phyloP scores from a whole-genome alignment of 1,284 basidiomycete species.

The Microbotryomycetes sp. region DNA sequence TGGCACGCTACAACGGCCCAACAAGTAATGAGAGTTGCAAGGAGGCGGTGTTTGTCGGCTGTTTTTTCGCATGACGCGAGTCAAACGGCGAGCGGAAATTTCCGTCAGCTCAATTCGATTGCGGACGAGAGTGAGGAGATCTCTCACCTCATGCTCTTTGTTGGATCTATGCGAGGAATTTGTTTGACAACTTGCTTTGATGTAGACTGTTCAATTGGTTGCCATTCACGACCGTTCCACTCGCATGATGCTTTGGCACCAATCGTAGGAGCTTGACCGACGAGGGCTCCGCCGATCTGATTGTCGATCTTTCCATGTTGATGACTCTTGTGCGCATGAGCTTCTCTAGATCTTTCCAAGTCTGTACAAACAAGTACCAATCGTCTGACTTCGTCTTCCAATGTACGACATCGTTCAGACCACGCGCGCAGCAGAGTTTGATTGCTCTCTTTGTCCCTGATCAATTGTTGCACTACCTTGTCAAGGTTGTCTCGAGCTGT shows the following conservation, averaged over 20 bases:
- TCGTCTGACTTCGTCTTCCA: neutral
- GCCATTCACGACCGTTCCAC: neutral
- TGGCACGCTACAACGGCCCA: neutral
- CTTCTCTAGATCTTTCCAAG: neutral
- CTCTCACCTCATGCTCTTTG: neutral
- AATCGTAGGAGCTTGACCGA: neutral
- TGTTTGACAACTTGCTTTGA: neutral
- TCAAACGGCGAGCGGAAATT: neutral
- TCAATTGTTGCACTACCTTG: neutral
- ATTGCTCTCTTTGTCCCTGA: neutral
- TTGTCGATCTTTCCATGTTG: neutral
- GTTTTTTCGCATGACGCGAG: too few species aligned
- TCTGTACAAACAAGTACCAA: neutral
- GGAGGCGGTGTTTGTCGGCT: constrained; percentile 20
- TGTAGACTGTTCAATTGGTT: neutral
- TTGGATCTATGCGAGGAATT: neutral
- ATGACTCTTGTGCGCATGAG: neutral
- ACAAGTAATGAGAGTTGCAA: constrained; percentile 16
- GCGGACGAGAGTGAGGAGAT: neutral
- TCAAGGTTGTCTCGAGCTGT: neutral
- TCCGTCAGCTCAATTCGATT: neutral
- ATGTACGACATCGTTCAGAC: neutral
- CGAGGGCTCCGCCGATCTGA: too few species aligned
- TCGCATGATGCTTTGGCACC: neutral
- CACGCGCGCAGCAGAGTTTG: neutral